phyloP scores from a whole-genome alignment of 2,329 filamentous ascomycete species.

The Teratosphaeria gauchensis region DNA sequence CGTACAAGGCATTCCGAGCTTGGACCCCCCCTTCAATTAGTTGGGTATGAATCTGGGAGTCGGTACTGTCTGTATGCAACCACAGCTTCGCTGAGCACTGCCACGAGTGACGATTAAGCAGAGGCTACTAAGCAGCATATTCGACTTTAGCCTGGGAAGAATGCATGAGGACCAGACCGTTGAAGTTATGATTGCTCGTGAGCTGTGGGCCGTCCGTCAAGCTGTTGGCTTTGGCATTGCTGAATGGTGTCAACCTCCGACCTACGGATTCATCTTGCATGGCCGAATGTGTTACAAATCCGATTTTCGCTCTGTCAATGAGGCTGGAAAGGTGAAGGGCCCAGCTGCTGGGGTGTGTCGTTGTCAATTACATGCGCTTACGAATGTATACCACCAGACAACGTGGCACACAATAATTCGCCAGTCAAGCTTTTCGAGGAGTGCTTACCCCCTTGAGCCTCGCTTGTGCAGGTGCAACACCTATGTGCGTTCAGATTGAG shows the following conservation, averaged over 20 bases:
- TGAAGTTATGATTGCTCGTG: not conserved
- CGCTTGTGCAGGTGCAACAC: not conserved
- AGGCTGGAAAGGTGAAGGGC: not conserved
- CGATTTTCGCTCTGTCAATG: not conserved
- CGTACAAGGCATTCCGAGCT: conserved; percentile 1
- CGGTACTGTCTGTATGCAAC: not conserved
- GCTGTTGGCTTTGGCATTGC: not conserved
- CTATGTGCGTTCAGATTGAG: not conserved
- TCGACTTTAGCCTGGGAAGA: not conserved
- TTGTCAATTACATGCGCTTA: not conserved
- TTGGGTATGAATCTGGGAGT: not conserved
- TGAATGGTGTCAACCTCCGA: not conserved
- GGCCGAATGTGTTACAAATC: not conserved
- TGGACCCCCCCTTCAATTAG: not conserved
- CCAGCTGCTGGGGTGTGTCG: not conserved
- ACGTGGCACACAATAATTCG: not conserved
- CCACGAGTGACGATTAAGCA: not conserved
- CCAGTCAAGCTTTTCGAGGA: not conserved
- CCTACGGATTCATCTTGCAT: not conserved
- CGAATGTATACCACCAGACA: not conserved
- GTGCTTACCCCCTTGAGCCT: not conserved
- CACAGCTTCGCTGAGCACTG: not conserved
- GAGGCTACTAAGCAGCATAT: not conserved
- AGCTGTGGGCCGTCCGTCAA: not conserved
- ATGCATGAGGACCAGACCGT: not conserved